Evolutionary conservation across 257 asterid species (phyloP).

Genomic region (Lithospermum erythrorhizon): DNA sequence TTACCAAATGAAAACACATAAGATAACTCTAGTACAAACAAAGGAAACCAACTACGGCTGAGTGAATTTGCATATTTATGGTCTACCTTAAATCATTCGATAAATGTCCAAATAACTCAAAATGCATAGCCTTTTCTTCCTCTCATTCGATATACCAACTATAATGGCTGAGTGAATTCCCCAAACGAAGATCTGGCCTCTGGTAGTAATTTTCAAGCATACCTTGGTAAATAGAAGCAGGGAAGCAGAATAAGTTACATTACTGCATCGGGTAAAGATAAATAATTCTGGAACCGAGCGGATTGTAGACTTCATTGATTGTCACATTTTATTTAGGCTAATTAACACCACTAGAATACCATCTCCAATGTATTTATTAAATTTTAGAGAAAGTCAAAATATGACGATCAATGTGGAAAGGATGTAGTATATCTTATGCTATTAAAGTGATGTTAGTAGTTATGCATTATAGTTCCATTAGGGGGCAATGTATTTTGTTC

Average conservation of each 20-base stretch:
- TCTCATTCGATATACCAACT: too few species aligned
- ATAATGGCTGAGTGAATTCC: too few species aligned
- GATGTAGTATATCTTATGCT: too few species aligned
- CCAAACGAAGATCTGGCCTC: too few species aligned
- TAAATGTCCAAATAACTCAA: background rate
- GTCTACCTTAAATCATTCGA: background rate
- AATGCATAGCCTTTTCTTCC: background rate
- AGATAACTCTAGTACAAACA: background rate
- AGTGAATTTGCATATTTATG: background rate
- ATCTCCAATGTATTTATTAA: too few species aligned
- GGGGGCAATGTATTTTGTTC: background rate
- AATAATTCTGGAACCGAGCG: too few species aligned
- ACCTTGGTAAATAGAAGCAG: too few species aligned
- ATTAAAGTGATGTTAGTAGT: too few species aligned
- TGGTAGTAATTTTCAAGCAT: too few species aligned
- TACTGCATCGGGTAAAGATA: too few species aligned
- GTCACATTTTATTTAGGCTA: background rate
- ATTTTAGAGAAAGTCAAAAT: background rate
- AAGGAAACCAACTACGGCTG: background rate
- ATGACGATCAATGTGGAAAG: background rate
- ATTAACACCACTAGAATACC: too few species aligned
- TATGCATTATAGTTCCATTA: background rate
- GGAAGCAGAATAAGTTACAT: background rate
- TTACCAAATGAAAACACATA: constrained; percentile 47
- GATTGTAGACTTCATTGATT: too few species aligned